phyloP scores from a whole-genome alignment of 257 asterid species.

The Plantago ovata region DNA sequence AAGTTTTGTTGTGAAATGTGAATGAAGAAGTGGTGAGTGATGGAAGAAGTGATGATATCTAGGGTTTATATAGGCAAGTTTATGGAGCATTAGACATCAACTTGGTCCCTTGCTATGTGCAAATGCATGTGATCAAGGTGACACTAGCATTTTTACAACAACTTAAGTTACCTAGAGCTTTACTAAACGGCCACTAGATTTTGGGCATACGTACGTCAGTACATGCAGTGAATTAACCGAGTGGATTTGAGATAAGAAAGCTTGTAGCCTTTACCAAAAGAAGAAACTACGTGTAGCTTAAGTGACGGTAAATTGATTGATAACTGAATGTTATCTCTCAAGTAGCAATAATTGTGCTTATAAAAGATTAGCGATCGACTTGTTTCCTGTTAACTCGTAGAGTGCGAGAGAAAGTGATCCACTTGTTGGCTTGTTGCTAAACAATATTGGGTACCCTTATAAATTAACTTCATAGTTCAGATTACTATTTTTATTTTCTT shows the following conservation, averaged over 20 bases:
- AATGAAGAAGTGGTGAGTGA: too few relatives aligned
- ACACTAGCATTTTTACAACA: not conserved
- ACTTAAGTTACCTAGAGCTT: not conserved
- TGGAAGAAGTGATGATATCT: too few relatives aligned
- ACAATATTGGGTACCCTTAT: too few relatives aligned
- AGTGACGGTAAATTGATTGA: not conserved
- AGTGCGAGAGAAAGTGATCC: not conserved
- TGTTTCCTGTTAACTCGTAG: not conserved
- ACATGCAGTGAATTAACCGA: not conserved
- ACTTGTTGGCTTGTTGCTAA: slow-evolving; percentile 2
- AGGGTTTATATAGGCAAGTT: not conserved
- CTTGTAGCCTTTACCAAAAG: not conserved
- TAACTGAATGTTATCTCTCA: not conserved
- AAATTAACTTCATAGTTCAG: not conserved
- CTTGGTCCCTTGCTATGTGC: slow-evolving; percentile 1
- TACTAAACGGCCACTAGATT: not conserved
- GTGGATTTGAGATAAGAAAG: not conserved
- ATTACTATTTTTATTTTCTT: too few relatives aligned
- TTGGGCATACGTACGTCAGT: too few relatives aligned
- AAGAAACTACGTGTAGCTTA: not conserved
- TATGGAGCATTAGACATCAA: not conserved
- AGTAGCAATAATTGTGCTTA: not conserved
- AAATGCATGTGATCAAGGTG: slow-evolving; percentile 3
- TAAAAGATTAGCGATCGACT: not conserved
- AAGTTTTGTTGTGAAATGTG: not conserved